Conservation (phyloP, 148 eudicot species). For the Fagopyrum esculentum region DNA sequence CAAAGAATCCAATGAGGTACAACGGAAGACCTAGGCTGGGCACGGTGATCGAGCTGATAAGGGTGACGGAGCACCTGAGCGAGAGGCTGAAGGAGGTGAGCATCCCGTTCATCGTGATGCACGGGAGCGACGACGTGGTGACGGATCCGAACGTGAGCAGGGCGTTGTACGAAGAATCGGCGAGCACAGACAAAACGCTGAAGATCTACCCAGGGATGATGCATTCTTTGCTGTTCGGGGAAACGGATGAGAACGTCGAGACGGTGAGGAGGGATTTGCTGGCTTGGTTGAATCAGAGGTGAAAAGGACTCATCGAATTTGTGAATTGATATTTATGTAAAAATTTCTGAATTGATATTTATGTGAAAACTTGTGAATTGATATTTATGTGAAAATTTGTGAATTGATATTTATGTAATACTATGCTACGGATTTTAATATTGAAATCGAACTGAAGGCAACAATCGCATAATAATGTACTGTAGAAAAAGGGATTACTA, state of each 20-base stretch:
- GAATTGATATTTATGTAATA: not conserved
- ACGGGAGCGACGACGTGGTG: conserved; percentile 76
- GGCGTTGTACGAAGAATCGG: conserved; percentile 57
- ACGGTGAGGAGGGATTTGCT: conserved; percentile 58
- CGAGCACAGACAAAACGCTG: conserved; percentile 62
- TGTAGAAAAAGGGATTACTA: not conserved
- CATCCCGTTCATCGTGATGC: conserved; percentile 64
- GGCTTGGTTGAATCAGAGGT: conserved; percentile 64
- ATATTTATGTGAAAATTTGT: not conserved
- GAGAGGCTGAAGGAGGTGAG: conserved; percentile 34
- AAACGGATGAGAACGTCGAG: conserved; percentile 83
- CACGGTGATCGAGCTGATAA: conserved; percentile 65
- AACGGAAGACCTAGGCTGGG: conserved; percentile 82
- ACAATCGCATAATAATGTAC: too few relatives aligned
- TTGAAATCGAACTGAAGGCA: not conserved
- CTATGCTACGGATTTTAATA: not conserved
- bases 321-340: not conserved
- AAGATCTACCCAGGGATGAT: conserved; percentile 80
- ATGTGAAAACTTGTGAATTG: not conserved
- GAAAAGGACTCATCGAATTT: conserved; percentile 8
- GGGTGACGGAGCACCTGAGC: conserved; percentile 64
- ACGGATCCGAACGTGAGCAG: conserved; percentile 85
- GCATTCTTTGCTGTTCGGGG: conserved; percentile 94
- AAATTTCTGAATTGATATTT: not conserved
- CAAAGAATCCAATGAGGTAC: conserved; percentile 72